Conservation (phyloP, 139 green algal genomes). For the Chlamydomonas incerta region DNA sequence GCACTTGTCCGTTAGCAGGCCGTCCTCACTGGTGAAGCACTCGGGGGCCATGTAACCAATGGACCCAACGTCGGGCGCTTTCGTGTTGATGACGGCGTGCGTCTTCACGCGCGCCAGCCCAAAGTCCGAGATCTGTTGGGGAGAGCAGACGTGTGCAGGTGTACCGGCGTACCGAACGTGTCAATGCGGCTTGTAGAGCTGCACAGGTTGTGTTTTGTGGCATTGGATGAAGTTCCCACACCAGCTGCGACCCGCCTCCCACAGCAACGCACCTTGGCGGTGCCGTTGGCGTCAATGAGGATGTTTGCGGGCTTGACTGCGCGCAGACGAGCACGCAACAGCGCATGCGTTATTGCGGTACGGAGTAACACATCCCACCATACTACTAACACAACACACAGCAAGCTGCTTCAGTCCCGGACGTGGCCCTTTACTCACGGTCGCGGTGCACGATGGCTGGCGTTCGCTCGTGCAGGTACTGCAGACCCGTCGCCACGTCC, state of each 20-base stretch:
- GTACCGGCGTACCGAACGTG: neutral
- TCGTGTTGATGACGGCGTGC: conserved; percentile 61
- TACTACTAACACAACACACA: too few species aligned
- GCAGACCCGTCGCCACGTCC: conserved; percentile 26
- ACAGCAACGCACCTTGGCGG: conserved; percentile 19
- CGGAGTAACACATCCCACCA: too few species aligned
- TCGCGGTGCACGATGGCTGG: conserved; percentile 25
- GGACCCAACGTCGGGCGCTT: conserved; percentile 5
- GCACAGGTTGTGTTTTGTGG: too few species aligned
- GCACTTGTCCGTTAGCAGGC: conserved; percentile 29
- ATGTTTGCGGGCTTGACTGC: conserved; percentile 31
- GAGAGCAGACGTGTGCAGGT: too few species aligned
- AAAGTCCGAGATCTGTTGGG: conserved; percentile 50
- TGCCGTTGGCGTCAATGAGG: conserved; percentile 12
- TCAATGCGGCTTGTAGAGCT: too few species aligned
- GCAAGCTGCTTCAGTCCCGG: too few species aligned
- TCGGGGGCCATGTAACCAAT: conserved; percentile 43
- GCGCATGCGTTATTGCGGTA: too few species aligned
- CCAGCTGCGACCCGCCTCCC: too few species aligned
- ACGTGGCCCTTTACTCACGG: too few species aligned
- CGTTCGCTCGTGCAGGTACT: conserved; percentile 16
- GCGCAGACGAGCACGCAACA: too few species aligned
- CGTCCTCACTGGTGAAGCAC: conserved; percentile 39
- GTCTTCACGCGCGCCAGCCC: conserved; percentile 55
- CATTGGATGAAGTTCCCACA: too few species aligned